Conservation (phyloP, 2,329 filamentous ascomycete species). For the Talaromyces sp. region DNA sequence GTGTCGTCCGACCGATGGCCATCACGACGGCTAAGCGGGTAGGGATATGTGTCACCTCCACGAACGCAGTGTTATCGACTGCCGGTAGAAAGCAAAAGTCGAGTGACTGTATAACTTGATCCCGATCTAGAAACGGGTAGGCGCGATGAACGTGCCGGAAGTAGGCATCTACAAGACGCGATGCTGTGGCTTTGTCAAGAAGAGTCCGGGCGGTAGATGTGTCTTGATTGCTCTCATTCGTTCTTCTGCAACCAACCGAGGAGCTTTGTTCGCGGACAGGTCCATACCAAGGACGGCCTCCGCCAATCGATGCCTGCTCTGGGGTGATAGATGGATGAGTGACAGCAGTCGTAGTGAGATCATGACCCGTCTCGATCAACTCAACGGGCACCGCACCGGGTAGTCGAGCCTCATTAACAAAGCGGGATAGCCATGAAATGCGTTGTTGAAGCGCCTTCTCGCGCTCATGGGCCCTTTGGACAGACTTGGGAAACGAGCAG, state of each 20-base stretch:
- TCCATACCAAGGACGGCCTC: background rate
- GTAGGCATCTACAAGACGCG: slow-evolving; percentile 36
- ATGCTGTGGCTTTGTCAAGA: background rate
- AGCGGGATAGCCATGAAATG: slow-evolving; percentile 41
- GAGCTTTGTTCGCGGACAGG: background rate
- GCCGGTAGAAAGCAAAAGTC: slow-evolving; percentile 13
- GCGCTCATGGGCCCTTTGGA: slow-evolving; percentile 34
- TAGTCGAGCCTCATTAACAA: slow-evolving; percentile 36
- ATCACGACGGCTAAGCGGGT: slow-evolving; percentile 45
- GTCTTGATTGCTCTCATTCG: background rate
- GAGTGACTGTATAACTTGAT: slow-evolving; percentile 27
- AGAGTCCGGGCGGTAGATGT: background rate
- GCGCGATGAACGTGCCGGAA: slow-evolving; percentile 47
- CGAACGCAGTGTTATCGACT: background rate
- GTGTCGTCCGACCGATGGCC: slow-evolving; percentile 47
- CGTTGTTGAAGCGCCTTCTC: slow-evolving; percentile 36
- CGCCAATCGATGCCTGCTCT: background rate
- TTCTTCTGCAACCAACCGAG: background rate
- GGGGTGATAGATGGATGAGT: background rate
- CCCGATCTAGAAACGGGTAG: slow-evolving; percentile 46
- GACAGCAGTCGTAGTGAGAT: slow-evolving; percentile 18
- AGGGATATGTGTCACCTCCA: slow-evolving; percentile 19
- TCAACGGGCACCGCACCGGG: slow-evolving; percentile 29
- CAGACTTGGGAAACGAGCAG: slow-evolving; percentile 35
- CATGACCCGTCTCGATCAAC: slow-evolving; percentile 30